A percentile compares a stretch with the other conserved stretches of the same genome.
Conservation (phyloP, 139 green algal species). For the Haematococcus lacustris region DNA sequence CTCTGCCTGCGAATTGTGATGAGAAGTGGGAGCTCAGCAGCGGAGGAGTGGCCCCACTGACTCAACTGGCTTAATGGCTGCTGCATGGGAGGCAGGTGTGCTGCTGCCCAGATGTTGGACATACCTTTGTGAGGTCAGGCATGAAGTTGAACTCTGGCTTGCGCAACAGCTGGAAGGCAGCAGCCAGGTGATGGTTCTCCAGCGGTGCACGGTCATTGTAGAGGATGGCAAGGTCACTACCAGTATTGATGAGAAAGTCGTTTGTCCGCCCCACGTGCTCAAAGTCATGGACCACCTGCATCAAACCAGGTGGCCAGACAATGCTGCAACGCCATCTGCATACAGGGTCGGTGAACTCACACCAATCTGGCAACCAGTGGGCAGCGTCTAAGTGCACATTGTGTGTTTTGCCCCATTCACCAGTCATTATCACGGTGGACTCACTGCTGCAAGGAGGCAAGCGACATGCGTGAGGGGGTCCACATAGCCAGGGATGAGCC, state of each 20-base stretch:
- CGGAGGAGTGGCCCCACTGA: no score
- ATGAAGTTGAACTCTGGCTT: conserved; percentile 30
- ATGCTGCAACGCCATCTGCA: no score
- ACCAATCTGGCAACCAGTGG: no score
- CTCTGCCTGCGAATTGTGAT: no score
- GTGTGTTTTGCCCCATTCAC: no score
- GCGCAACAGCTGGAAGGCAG: conserved; percentile 20
- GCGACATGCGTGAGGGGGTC: conserved; percentile 34
- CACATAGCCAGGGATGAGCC: conserved; percentile 30
- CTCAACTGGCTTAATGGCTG: no score
- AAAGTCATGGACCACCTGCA: conserved; percentile 35
- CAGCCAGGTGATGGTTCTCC: conserved; percentile 48
- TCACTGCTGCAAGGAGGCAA: conserved; percentile 23
- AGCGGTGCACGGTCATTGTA: conserved; percentile 47
- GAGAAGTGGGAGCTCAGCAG: no score
- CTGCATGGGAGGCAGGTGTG: no score
- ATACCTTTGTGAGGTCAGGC: conserved; percentile 15
- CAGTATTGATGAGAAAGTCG: conserved; percentile 40
- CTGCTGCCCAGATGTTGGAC: no score
- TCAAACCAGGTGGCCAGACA: no score
- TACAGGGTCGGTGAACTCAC: no score
- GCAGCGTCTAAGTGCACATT: no score
- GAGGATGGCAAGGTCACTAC: conserved; percentile 15
- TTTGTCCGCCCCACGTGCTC: conserved; percentile 42
- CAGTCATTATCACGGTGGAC: neutral